phyloP scores from a whole-genome alignment of 225 moss, liverwort and hornwort species.

The Pseudoscleropodium purum region DNA sequence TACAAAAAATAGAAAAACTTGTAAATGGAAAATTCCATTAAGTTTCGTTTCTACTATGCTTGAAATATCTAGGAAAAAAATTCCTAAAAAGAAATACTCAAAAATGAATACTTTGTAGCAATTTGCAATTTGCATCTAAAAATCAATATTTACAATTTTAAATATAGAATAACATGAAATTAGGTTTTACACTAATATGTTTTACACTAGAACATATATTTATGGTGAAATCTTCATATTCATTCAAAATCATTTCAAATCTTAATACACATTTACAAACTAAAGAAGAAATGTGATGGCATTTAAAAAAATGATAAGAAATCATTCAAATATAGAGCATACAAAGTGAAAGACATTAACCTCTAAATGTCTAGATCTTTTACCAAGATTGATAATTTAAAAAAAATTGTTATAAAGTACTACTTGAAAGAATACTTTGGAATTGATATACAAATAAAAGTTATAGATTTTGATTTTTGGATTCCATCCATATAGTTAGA shows the following conservation, averaged over 20 bases:
- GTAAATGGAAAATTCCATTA: neutral
- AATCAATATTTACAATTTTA: neutral
- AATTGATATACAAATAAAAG: no score
- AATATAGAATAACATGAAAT: neutral
- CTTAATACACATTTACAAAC: neutral
- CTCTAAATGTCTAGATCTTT: no score
- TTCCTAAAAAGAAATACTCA: no score
- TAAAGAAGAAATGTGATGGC: neutral
- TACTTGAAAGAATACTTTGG: no score
- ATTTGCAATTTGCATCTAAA: neutral
- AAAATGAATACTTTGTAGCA: neutral
- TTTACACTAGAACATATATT: no score
- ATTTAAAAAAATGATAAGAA: neutral
- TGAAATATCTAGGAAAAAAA: neutral
- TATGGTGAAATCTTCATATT: neutral
- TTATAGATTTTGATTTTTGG: no score
- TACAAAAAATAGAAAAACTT: neutral
- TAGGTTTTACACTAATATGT: neutral
- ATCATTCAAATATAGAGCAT: no score
- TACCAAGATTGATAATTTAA: no score
- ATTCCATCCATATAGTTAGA: no score
- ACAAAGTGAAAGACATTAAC: no score
- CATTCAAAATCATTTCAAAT: neutral
- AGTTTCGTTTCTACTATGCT: no score
- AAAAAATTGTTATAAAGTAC: no score